Conservation (phyloP, 2,329 filamentous ascomycete species). For the Lasiodiplodia theobromae region DNA sequence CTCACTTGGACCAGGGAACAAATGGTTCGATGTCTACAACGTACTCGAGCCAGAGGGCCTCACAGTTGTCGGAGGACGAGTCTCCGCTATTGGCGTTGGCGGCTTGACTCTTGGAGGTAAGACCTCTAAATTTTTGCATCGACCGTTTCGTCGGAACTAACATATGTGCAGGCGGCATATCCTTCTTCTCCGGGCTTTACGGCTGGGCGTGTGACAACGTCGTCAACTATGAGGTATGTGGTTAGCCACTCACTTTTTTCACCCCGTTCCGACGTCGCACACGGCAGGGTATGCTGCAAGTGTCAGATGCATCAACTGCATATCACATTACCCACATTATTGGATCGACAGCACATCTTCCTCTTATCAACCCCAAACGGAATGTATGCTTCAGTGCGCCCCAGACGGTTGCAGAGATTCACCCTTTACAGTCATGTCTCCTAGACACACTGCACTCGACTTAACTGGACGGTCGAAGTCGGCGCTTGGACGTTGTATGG, state of each 20-base stretch:
- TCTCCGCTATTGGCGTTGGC: conserved; percentile 41
- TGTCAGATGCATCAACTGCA: conserved; percentile 1
- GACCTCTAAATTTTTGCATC: conserved; percentile 38
- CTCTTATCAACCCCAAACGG: background rate
- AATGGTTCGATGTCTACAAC: conserved; percentile 43
- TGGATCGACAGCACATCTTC: background rate
- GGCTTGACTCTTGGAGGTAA: conserved; percentile 44
- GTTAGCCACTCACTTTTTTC: conserved; percentile 15
- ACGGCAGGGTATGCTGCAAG: conserved; percentile 7
- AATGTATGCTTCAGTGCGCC: background rate
- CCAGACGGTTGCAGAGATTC: background rate
- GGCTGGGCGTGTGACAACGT: conserved; percentile 48
- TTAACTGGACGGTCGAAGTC: too few relatives aligned
- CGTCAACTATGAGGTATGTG: conserved; percentile 42
- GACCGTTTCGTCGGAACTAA: background rate
- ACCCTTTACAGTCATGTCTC: background rate
- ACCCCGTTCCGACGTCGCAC: conserved; percentile 27
- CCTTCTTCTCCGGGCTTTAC: conserved; percentile 39
- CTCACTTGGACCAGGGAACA: conserved; percentile 40
- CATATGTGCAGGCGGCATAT: conserved; percentile 42
- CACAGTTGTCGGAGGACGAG: conserved; percentile 41
- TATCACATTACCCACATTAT: background rate
- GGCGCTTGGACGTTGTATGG: too few relatives aligned
- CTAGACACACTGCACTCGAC: background rate
- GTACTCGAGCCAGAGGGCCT: conserved; percentile 37